A percentile compares a stretch with the other conserved stretches of the same genome.
Evolutionary conservation across 2,329 filamentous ascomycete genomes (phyloP).

Genomic region (Teratosphaeria gauchensis): DNA sequence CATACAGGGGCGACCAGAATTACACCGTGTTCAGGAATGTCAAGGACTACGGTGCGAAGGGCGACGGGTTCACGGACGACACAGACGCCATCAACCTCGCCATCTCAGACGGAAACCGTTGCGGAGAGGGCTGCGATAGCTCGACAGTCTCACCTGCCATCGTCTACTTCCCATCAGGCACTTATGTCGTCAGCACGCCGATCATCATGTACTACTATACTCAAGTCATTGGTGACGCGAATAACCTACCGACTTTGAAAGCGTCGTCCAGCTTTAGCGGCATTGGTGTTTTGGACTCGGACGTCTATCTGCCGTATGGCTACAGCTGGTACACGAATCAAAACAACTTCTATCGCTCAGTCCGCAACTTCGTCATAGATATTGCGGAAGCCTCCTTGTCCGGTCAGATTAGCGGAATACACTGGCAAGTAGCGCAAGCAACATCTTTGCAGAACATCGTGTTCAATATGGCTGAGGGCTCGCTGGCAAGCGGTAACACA

Average conservation of each 20-base stretch:
- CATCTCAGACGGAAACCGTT: constrained; percentile 20
- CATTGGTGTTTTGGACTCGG: constrained; percentile 24
- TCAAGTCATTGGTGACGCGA: constrained; percentile 76
- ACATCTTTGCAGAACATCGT: constrained; percentile 51
- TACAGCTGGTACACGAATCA: constrained; percentile 26
- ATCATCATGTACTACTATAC: constrained; percentile 88
- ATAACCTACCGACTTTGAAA: constrained; percentile 53
- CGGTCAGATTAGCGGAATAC: constrained; percentile 38
- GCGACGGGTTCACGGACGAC: constrained; percentile 69
- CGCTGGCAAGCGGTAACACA: constrained; percentile 24
- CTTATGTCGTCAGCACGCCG: constrained; percentile 68
- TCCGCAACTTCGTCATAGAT: constrained; percentile 50
- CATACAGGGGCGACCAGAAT: constrained; percentile 29
- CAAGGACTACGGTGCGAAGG: constrained; percentile 34
- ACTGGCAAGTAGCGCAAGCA: constrained; percentile 60
- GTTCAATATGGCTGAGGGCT: constrained; percentile 37
- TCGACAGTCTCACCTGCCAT: constrained; percentile 55
- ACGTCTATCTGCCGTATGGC: constrained; percentile 25
- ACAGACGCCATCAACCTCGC: constrained; percentile 45
- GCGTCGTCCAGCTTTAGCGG: constrained; percentile 22
- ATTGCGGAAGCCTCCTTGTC: constrained; percentile 19
- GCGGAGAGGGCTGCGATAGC: constrained; percentile 8
- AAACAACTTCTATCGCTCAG: constrained; percentile 46
- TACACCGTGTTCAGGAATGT: constrained; percentile 42
- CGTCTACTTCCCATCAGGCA: constrained; percentile 85